Percentiles rank a stretch among this genome's conserved stretches.
These are phyloP conservation scores for Elongisporangium anandrum DNA, from an alignment of 352 stramenopile genomes.

Conservation along the genomic window DNA sequence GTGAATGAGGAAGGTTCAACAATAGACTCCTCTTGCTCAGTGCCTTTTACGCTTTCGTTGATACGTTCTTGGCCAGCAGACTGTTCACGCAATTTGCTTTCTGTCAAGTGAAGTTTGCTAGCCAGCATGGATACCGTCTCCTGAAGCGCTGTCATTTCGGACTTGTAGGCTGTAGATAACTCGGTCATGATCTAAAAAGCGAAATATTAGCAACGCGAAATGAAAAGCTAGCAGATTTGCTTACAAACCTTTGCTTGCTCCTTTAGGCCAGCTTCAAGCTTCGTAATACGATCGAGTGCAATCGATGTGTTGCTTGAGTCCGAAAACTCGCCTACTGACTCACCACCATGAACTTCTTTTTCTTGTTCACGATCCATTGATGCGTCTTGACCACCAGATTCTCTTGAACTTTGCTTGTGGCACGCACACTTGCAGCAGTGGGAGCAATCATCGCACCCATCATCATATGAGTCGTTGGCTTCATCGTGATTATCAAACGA, in stretches of 20 bases:
- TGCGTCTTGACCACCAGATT: background rate
- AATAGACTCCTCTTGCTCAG: background rate
- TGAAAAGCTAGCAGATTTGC: background rate
- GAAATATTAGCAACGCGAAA: background rate
- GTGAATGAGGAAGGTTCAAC: background rate
- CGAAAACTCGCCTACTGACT: background rate
- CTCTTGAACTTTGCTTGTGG: constrained; percentile 10
- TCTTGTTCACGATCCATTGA: background rate
- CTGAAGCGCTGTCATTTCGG: constrained; percentile 32
- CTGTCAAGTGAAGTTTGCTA: constrained; percentile 30
- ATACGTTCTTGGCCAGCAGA: constrained; percentile 21
- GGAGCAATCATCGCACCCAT: constrained; percentile 19
- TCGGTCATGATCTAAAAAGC: background rate
- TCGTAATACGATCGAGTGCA: constrained; percentile 27
- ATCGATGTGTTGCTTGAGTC: background rate
- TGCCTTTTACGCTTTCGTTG: background rate
- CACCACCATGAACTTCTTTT: background rate
- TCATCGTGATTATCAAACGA: constrained; percentile 43
- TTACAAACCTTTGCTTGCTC: constrained; percentile 40
- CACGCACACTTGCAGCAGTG: constrained; percentile 45
- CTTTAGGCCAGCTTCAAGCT: constrained; percentile 32
- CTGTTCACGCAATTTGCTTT: constrained; percentile 40
- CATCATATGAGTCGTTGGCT: constrained; percentile 3
- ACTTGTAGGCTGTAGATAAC: background rate
- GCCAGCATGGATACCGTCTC: constrained; percentile 43